Base-by-base conservation (phyloP, 148 eudicot genomes). In the Nepenthes mirabilis region DNA sequence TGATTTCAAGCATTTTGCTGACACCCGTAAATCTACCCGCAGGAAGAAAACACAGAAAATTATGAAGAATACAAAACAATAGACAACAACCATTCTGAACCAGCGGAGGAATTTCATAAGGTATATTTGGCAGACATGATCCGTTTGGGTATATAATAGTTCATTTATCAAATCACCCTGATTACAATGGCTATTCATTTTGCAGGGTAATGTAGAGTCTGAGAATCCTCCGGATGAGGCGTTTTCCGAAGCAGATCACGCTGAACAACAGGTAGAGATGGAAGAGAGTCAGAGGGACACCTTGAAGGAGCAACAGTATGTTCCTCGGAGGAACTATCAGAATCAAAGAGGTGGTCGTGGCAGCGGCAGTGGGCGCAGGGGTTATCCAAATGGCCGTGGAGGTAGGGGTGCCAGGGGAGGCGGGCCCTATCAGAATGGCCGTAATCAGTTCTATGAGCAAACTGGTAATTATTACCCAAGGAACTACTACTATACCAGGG, bases 341-440 rank as follows among this genome's bases (percentile, higher is more conserved):
- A 73, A 73, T 65, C 66, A 69, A 36, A 79, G 93, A 72, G 85
- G 87, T 54, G 83, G 87, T 33, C 79, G 82, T 32, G 83, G 80
- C 56, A 66, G 72, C 13, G 67, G 70, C 12, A 75, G 82, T 58
- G 82, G 89, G 32, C 75, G 88, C 52, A 77, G 85, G 67, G 80
- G 91, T 56, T 84, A 75, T 63, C 14, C 80, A 50, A 87, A 81
- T 77, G 93, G 95, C 34, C 82, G 93, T 64, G 90, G 95, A 45
- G 87, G 93, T 40, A 79, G 95, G 36, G 81, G 86, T 58, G 64
- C 78, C 57, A 70, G 96, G 63, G 85, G 87, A 50, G 80, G 79
- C 36, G 85, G 89, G 2, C 61, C 67, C 37, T 79, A 86, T 70
- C 89, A 83, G 69, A 89, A 85, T 67, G 93, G 96, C 2, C 84